phyloP scores from a whole-genome alignment of 176 grass and related monocot species.

The Poa annua region DNA sequence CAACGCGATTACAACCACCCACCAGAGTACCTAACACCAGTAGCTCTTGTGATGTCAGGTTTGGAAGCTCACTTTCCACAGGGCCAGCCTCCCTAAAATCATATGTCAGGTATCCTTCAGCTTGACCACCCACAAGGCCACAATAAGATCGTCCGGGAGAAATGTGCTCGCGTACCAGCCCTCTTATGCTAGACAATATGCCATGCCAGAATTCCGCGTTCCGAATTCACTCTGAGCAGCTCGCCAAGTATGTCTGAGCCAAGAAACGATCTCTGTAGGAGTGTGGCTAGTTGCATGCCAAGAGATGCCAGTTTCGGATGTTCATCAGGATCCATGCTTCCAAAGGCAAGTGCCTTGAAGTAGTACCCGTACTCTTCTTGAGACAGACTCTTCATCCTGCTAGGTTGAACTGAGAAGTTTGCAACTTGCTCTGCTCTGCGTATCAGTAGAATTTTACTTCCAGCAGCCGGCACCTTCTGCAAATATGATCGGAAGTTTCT shows the following conservation, averaged over 20 bases:
- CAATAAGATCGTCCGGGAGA: conserved; percentile 11
- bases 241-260: conserved; percentile 44
- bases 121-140: conserved; percentile 9
- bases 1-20: not conserved
- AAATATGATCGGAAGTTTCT: conserved; percentile 21
- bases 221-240: conserved; percentile 37
- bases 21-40: not conserved
- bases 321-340: conserved; percentile 45
- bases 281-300: conserved; percentile 39
- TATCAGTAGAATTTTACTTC: conserved; percentile 41
- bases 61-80: conserved; percentile 22
- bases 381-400: conserved; percentile 44
- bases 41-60: not conserved
- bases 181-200: conserved; percentile 20
- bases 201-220: conserved; percentile 6
- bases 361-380: conserved; percentile 50
- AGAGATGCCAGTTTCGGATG: conserved; percentile 25
- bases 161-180: not conserved
- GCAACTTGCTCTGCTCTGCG: not conserved
- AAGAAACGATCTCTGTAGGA: conserved; percentile 34
- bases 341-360: conserved; percentile 48
- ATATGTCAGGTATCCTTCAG: conserved; percentile 13
- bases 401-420: not conserved
- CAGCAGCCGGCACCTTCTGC: not conserved
- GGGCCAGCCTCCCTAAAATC: conserved; percentile 32